Conservation (phyloP, 2,329 filamentous ascomycete genomes). For the Fusarium napiforme region DNA sequence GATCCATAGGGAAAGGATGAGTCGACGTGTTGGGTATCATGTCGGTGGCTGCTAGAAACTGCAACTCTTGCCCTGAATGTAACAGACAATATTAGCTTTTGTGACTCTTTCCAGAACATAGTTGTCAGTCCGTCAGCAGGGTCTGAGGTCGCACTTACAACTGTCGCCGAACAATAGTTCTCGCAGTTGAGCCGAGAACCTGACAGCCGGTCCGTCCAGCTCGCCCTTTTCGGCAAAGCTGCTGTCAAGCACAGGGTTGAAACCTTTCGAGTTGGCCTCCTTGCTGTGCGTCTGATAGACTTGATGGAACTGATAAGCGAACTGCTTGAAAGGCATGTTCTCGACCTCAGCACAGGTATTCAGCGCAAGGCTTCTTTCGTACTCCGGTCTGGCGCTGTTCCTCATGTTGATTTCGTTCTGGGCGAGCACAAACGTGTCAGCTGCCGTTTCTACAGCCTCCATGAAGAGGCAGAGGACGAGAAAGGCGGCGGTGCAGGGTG, state of each 20-base stretch:
- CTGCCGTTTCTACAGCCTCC: constrained; percentile 65
- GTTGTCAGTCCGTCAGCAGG: neutral
- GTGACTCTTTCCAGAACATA: constrained; percentile 22
- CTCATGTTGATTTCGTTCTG: constrained; percentile 62
- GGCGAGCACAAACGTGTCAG: constrained; percentile 63
- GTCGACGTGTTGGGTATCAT: constrained; percentile 58
- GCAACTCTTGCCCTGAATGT: constrained; percentile 50
- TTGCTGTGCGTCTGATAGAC: constrained; percentile 67
- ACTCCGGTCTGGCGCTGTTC: constrained; percentile 51
- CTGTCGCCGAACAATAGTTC: constrained; percentile 56
- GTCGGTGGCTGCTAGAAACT: constrained; percentile 59
- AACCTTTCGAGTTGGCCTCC: constrained; percentile 60
- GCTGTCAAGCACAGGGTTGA: constrained; percentile 65
- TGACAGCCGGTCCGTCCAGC: constrained; percentile 57
- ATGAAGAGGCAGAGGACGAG: constrained; percentile 68
- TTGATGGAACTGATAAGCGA: constrained; percentile 69
- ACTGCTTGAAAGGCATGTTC: constrained; percentile 69
- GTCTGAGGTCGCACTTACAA: constrained; percentile 53
- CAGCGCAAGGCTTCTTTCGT: constrained; percentile 57
- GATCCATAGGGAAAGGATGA: constrained; percentile 60
- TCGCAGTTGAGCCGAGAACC: constrained; percentile 59
- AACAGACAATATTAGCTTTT: constrained; percentile 31
- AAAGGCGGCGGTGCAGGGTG: constrained; percentile 66
- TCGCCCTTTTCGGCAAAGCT: constrained; percentile 55
- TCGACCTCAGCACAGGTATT: constrained; percentile 63